These are phyloP conservation scores for Pseudogymnoascus sp. DNA, from an alignment of 2,329 filamentous ascomycete genomes.

Conservation along the genomic window DNA sequence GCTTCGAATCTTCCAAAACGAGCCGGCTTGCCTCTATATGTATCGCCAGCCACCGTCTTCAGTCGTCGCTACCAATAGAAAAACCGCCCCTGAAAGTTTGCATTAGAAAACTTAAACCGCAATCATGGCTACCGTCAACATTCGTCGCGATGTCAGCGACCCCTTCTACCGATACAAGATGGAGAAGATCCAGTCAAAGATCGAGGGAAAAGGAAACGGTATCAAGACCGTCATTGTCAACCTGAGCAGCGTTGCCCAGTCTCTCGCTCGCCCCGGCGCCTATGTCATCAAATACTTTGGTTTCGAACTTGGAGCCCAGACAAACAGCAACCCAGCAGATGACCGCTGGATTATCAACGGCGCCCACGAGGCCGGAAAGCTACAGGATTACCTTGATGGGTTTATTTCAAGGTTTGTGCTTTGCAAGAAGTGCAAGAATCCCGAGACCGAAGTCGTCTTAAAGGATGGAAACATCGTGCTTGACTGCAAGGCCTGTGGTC, in stretches of 20 bases:
- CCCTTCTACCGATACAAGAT: constrained; percentile 99
- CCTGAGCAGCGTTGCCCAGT: constrained; percentile 84
- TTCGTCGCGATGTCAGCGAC: constrained; percentile 95
- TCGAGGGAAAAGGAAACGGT: constrained; percentile 98
- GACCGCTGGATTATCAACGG: constrained; percentile 99
- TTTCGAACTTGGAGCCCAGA: constrained; percentile 96
- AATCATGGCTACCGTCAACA: constrained; percentile 96
- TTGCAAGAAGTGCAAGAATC: constrained; percentile 99
- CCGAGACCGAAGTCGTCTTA: constrained; percentile 91
- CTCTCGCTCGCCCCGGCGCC: constrained; percentile 81
- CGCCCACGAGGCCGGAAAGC: constrained; percentile 86
- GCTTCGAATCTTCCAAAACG: neutral
- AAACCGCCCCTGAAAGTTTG: neutral
- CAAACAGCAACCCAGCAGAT: constrained; percentile 93
- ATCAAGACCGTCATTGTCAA: constrained; percentile 99
- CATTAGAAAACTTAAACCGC: constrained; percentile 28
- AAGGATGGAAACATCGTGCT: constrained; percentile 87
- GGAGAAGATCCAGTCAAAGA: constrained; percentile 97
- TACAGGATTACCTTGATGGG: constrained; percentile 95
- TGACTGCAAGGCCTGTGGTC: constrained; percentile 97
- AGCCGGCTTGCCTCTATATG: constrained; percentile 4
- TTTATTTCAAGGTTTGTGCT: constrained; percentile 99
- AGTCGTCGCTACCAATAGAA: neutral
- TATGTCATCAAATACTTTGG: constrained; percentile 99
- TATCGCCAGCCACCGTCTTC: neutral